Evolutionary conservation across 192 early-diverging fungal genomes (phyloP).

Genomic region (Podila verticillata): DNA sequence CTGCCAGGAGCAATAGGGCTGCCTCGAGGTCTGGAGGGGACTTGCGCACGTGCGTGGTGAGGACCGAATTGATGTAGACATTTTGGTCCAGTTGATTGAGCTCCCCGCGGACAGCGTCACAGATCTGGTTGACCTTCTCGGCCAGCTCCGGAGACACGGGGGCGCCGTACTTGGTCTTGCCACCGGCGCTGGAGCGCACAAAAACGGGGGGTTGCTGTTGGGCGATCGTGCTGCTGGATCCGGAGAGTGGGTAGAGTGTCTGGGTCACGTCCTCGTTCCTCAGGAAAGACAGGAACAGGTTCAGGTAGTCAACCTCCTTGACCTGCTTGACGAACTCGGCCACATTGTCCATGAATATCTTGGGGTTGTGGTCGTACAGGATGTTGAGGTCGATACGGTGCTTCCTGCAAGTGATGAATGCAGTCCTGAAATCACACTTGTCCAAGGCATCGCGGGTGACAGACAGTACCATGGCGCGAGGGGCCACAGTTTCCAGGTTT

Average conservation of each 20-base stretch:
- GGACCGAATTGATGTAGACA: conserved; percentile 78
- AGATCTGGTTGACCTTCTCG: conserved; percentile 81
- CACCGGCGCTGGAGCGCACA: conserved; percentile 8
- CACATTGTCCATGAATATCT: conserved; percentile 74
- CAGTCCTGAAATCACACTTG: conserved; percentile 75
- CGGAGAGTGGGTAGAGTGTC: conserved; percentile 77
- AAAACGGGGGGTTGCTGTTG: conserved; percentile 8
- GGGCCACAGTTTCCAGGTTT: conserved; percentile 93
- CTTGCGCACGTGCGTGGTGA: conserved; percentile 88
- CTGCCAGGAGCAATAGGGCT: conserved; percentile 75
- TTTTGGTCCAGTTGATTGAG: conserved; percentile 63
- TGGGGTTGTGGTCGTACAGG: conserved; percentile 80
- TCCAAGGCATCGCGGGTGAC: conserved; percentile 72
- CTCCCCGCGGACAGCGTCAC: conserved; percentile 70
- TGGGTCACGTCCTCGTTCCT: conserved; percentile 83
- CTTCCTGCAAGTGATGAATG: conserved; percentile 84
- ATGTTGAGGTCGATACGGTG: conserved; percentile 97
- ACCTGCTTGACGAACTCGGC: conserved; percentile 80
- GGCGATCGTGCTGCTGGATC: conserved; percentile 4
- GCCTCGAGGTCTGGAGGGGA: conserved; percentile 83
- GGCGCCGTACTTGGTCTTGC: neutral
- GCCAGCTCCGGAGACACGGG: conserved; percentile 20
- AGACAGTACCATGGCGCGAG: conserved; percentile 88
- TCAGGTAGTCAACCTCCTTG: conserved; percentile 85
- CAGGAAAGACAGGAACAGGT: conserved; percentile 88